A percentile compares a stretch with the other conserved stretches of the same genome.
Conservation (phyloP, 179 eudicot species). For the Spinacia oleracea region DNA sequence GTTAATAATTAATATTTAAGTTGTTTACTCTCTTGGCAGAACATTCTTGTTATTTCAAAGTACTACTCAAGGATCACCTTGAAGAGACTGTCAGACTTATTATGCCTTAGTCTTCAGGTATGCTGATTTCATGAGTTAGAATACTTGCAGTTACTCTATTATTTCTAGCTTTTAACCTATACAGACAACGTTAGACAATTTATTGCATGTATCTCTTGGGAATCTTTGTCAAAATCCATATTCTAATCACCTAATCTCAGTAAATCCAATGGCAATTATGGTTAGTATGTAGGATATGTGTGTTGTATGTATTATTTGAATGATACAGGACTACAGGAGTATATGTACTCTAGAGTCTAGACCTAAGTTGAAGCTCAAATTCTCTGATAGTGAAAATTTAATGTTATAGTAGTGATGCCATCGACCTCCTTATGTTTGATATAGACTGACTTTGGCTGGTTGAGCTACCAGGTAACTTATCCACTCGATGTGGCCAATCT, state of each 20-base stretch:
- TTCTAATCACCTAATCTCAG: neutral
- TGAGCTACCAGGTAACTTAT: no score
- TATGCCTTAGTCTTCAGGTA: slow-evolving; percentile 81
- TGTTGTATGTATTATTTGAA: neutral
- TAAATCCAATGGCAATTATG: neutral
- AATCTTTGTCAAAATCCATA: neutral
- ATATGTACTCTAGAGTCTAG: neutral
- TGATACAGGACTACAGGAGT: neutral
- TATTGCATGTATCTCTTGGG: neutral
- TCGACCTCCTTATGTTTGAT: neutral
- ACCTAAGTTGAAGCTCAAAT: neutral
- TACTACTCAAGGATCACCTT: slow-evolving; percentile 85
- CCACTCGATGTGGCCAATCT: neutral
- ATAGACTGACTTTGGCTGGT: neutral
- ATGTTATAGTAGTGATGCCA: neutral
- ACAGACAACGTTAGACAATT: no score
- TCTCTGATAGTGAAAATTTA: neutral
- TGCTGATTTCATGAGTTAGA: slow-evolving; percentile 13
- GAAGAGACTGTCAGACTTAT: slow-evolving; percentile 79
- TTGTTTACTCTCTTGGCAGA: slow-evolving; percentile 47
- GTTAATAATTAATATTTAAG: slow-evolving; percentile 4
- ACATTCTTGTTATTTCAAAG: slow-evolving; percentile 87
- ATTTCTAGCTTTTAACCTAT: neutral
- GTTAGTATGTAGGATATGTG: neutral
- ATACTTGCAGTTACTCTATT: neutral